Evolutionary conservation across 2,329 filamentous ascomycete species (phyloP), one percentile per base, ranked within the genome.

Genomic region (Lecanicillium sp.): DNA sequence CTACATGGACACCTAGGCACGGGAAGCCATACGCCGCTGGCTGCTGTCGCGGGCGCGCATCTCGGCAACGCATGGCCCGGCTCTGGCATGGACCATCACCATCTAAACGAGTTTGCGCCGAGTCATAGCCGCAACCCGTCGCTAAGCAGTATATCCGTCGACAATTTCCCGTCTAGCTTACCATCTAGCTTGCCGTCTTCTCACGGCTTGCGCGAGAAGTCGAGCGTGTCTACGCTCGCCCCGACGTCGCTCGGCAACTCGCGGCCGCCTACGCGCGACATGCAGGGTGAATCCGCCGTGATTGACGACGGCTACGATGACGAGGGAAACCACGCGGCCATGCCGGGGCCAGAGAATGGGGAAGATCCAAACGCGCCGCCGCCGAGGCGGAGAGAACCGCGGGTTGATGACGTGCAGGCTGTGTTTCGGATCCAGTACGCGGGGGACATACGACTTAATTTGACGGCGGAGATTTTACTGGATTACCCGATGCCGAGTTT

Each of bases 401-500:
- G 81, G 18, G 75, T 85, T 3, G 87, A 95, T 47, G 92, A 98
- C 54, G 72, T 95, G 38, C 92, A 98, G 59, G 84, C 94, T 35
- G 84, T 96, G 5, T 90, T 94, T 53, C 83, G 89, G 48, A 89
- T 94, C 43, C 80, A 80, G 40, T 98, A 98, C 60, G 77, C 82
- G 3, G 92, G 92, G 22, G 84, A 95, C 54, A 74, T 98, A 42
- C 80, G 81, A 48, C 74, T 98, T 41, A 86, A 88, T 44, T 70
- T 98, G 35, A 96, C 92, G 17, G 89, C 92, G 1, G 89, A 96
- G 62, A 95, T 98, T 30, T 70, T 96, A 22, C 79, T 98, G 25
- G 92, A 98, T 62, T 98, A 98, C 58, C 92, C 92, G 1, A 96
- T 96, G 86, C 89, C 89, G 29, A 94, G 86, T 65, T 98, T 98